Conservation (phyloP, 164 flowering plant genomes). For the Berberis thunbergii region DNA sequence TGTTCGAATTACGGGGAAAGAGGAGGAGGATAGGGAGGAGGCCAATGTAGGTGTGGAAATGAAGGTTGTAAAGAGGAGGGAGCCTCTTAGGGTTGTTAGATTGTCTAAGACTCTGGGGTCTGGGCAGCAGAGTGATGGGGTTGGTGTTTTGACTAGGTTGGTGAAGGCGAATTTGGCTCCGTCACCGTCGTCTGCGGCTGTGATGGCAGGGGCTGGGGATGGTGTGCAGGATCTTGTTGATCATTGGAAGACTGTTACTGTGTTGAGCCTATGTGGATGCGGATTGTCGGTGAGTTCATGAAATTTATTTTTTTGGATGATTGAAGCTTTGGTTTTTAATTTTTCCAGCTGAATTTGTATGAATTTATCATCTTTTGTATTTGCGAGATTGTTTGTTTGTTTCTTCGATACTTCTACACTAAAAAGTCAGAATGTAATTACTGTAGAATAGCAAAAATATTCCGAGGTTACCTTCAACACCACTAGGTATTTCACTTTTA, state of each 20-base stretch:
- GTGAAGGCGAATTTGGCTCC: conserved; percentile 39
- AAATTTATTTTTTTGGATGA: neutral
- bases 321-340: no score
- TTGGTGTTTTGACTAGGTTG: conserved; percentile 73
- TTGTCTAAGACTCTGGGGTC: conserved; percentile 58
- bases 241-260: conserved; percentile 68
- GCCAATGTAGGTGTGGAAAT: conserved; percentile 38
- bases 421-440: no score
- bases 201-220: conserved; percentile 1
- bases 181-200: neutral
- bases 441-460: no score
- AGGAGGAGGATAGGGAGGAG: conserved; percentile 2
- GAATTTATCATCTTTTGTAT: neutral
- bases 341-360: neutral
- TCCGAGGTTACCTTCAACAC: no score
- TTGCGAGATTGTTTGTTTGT: no score
- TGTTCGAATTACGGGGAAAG: conserved; percentile 17
- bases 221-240: conserved; percentile 28
- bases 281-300: conserved; percentile 57
- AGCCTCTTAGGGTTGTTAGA: conserved; percentile 49
- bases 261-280: conserved; percentile 52
- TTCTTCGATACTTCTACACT: no score
- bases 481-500: no score
- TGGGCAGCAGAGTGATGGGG: conserved; percentile 83
- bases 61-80: conserved; percentile 75